Evolutionary conservation across 768 basidiomycete species (phyloP).

Genomic region (Polyporus arcularius): DNA sequence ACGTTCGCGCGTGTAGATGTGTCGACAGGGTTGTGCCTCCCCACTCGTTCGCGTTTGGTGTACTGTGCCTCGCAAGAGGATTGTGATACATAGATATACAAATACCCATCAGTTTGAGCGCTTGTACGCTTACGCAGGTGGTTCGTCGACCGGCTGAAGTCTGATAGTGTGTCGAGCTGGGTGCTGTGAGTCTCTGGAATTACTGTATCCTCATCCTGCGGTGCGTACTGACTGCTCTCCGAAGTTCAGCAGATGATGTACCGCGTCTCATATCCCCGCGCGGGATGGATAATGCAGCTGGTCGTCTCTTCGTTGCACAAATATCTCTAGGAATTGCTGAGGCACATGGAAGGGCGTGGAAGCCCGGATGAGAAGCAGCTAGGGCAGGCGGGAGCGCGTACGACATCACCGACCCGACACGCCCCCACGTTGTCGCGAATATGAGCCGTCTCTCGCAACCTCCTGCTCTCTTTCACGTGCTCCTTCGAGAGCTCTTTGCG

Average conservation of each 20-base stretch:
- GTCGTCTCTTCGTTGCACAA: too few species aligned
- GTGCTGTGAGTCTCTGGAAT: too few species aligned
- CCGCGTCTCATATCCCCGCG: too few species aligned
- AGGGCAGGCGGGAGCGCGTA: background rate
- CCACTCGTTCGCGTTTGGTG: constrained; percentile 1
- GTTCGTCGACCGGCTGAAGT: too few species aligned
- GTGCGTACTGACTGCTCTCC: too few species aligned
- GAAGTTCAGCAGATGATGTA: too few species aligned
- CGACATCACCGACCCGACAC: background rate
- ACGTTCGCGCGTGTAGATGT: background rate
- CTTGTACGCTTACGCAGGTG: too few species aligned
- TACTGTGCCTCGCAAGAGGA: background rate
- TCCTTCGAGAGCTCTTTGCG: background rate
- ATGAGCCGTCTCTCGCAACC: background rate
- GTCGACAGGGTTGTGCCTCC: background rate
- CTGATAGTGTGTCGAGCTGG: too few species aligned
- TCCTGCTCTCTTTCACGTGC: background rate
- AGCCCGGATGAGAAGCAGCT: background rate
- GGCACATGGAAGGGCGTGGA: background rate
- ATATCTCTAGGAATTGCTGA: too few species aligned
- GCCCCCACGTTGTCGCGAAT: constrained; percentile 1
- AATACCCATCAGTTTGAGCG: background rate
- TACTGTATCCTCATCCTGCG: too few species aligned
- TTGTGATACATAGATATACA: background rate
- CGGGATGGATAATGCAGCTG: too few species aligned